Evolutionary conservation across 169 alveolate genomes (phyloP), one percentile per base, ranked within the genome.

Genomic region (Eimeria maxima): DNA sequence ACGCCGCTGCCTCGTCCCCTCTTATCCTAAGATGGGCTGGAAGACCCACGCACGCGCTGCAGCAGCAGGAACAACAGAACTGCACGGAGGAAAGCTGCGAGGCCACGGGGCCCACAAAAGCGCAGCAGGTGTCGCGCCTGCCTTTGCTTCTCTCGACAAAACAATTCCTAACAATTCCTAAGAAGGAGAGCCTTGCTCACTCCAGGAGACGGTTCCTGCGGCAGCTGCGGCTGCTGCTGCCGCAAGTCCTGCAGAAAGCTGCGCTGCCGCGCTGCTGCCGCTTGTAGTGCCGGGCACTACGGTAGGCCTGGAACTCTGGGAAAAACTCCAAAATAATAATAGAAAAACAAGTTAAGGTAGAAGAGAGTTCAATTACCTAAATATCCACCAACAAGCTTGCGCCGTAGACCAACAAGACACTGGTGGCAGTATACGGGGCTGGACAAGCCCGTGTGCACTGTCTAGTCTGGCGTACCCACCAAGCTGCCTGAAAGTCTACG

Each of bases 211-310:
- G 91, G 74, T 67, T 83, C 29, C 74, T 29, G 55, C 45, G 14
- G 53, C 50, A 14, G 91, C 91, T 83, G 74, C 90, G 29, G 90
- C 90, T 44, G 90, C 65, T 80, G 91, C 91, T 13, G 50, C 91
- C 33, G 55, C 89, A 78, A 55, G 29, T 83, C 45, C 74, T 53
- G 73, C 33, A 29, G 76, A 45, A 47, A 78, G 55, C 73, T 24
- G 45, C 38, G 74, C 71, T 27, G 74, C 27, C 55, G 91, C 91
- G 91, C 76, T 53, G 73, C 60, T 83, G 73, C 50, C 55, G 91
- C 91, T 83, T 65, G 78, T 67, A 67, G 78, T 67, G 78, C 78
- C 78, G 78, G 78, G 78, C 78, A 67, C 78, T 67, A 67, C 47
- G 22, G 78, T 67, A 27, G 45, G 42, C 45, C 78, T 27, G 78